A percentile compares a stretch with the other conserved stretches of the same genome.
These are phyloP conservation scores for Agarophyton chilense DNA, from an alignment of 23 red algal genomes.

Conservation along the genomic window DNA sequence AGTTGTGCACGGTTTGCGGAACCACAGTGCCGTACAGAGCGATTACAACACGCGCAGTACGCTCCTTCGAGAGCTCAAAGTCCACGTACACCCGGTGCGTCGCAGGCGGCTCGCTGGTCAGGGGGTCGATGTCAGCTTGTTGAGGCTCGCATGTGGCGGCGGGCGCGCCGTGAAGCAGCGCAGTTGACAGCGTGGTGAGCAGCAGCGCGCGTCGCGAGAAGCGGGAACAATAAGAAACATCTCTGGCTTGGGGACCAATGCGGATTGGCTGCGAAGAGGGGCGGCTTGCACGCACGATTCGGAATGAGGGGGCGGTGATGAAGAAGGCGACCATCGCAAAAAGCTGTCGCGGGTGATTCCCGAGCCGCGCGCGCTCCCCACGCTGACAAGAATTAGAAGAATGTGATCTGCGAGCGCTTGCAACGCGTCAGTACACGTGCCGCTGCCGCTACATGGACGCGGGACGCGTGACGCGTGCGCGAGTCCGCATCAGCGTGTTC, in stretches of 20 bases:
- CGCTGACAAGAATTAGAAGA: too few relatives aligned
- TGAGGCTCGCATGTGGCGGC: neutral
- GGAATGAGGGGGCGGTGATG: neutral
- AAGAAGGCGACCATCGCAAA: too few relatives aligned
- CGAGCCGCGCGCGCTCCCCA: too few relatives aligned
- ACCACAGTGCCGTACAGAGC: constrained; percentile 76
- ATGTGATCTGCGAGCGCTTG: too few relatives aligned
- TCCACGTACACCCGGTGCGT: constrained; percentile 73
- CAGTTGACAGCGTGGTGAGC: neutral
- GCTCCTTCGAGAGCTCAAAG: constrained; percentile 34
- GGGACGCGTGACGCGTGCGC: too few relatives aligned
- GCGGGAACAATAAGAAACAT: too few relatives aligned
- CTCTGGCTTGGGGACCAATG: too few relatives aligned
- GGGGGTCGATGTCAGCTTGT: constrained; percentile 30
- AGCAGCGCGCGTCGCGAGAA: neutral
- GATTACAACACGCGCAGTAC: constrained; percentile 59
- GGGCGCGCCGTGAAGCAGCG: neutral
- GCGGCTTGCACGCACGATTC: neutral
- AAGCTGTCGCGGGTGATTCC: too few relatives aligned
- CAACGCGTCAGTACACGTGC: too few relatives aligned
- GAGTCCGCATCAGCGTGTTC: too few relatives aligned
- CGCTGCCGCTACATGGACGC: too few relatives aligned
- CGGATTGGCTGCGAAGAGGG: neutral
- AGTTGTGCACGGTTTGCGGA: constrained; percentile 73
- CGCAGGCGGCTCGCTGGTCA: constrained; percentile 16